A percentile compares a stretch with the other conserved stretches of the same genome.
Evolutionary conservation across 176 grass and related monocot species (phyloP).

Genomic region (Otatea glauca): DNA sequence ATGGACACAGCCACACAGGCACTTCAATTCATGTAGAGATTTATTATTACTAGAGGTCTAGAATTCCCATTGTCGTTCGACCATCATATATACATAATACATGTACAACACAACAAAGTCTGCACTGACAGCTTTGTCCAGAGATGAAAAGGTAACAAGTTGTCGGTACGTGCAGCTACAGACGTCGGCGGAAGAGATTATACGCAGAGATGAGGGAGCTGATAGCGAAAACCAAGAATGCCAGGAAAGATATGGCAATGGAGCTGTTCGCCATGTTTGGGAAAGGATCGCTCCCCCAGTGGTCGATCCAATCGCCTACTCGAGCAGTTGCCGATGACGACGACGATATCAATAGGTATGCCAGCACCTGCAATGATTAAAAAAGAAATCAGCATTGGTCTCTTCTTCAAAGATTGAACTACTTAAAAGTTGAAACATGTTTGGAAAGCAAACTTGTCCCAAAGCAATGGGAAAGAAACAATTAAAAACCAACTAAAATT

Average conservation of each 20-base stretch:
- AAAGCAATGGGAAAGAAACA: too few species aligned
- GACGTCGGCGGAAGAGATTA: constrained; percentile 71
- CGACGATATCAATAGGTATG: constrained; percentile 92
- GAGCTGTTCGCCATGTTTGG: constrained; percentile 86
- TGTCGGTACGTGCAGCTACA: constrained; percentile 40
- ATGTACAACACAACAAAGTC: constrained; percentile 35
- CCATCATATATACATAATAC: constrained; percentile 20
- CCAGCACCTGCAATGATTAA: constrained; percentile 26
- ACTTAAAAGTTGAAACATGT: too few species aligned
- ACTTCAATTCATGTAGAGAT: not conserved
- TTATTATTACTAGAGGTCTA: constrained; percentile 21
- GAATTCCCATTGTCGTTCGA: not conserved
- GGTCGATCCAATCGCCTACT: constrained; percentile 67
- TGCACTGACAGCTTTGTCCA: constrained; percentile 25
- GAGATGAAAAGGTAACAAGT: not conserved
- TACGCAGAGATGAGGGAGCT: constrained; percentile 87
- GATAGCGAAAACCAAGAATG: constrained; percentile 78
- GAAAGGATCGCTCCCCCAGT: constrained; percentile 90
- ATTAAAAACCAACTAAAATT: too few species aligned
- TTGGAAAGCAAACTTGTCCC: too few species aligned
- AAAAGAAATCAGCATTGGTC: too few species aligned
- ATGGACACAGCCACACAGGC: not conserved
- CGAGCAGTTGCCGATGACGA: constrained; percentile 85
- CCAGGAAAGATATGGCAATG: constrained; percentile 78
- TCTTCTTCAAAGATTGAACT: too few species aligned